These are phyloP conservation scores for Fusarium oligoseptatum DNA, from an alignment of 2,329 filamentous ascomycete genomes.

Conservation along the genomic window DNA sequence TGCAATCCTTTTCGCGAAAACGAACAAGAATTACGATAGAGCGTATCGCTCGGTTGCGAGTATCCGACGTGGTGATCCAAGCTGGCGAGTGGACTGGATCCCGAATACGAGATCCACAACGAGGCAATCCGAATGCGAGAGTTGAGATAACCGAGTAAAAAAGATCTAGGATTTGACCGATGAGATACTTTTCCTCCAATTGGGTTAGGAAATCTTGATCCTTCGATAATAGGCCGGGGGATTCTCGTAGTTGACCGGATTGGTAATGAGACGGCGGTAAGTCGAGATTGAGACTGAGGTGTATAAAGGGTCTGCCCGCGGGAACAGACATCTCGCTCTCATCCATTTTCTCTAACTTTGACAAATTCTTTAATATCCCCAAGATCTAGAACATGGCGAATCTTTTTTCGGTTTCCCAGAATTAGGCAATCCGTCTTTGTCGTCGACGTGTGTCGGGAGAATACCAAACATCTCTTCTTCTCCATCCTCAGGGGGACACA, in stretches of 20 bases:
- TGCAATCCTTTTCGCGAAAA: conserved; percentile 28
- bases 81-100: not conserved
- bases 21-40: conserved; percentile 26
- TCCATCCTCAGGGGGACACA: too few relatives aligned
- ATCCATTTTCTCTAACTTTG: not conserved
- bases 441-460: not conserved
- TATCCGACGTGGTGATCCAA: not conserved
- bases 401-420: not conserved
- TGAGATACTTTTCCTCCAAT: conserved; percentile 1
- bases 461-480: not conserved
- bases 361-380: not conserved
- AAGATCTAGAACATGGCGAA: too few relatives aligned
- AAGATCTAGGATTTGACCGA: not conserved
- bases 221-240: not conserved
- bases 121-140: conserved; percentile 33
- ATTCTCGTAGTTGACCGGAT: not conserved
- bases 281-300: not conserved
- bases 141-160: not conserved
- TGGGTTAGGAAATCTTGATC: not conserved
- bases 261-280: not conserved
- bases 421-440: not conserved
- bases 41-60: not conserved
- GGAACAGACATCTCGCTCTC: not conserved
- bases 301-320: not conserved
- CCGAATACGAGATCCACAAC: conserved; percentile 27